Evolutionary conservation across 352 stramenopile species (phyloP), one percentile per base, ranked within the genome.

Genomic region (Aphanomyces astaci): DNA sequence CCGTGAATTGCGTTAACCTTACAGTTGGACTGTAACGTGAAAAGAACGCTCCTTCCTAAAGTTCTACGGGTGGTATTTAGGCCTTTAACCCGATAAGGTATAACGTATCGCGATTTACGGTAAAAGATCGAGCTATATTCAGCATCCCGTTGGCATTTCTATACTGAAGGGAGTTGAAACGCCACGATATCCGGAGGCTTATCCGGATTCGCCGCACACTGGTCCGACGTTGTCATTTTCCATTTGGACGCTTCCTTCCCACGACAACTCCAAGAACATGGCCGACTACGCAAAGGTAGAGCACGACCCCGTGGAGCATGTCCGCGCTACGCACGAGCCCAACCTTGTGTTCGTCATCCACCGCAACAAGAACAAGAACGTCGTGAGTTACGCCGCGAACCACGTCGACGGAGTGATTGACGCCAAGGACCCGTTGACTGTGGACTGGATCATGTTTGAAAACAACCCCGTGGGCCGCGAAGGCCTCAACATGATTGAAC

Each of bases 361-460:
- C 80, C 86, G 86, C 76, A 93, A 93, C 80, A 95, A 93, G 82
- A 95, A 95, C 79, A 89, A 89, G 75, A 95, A 95, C 59, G 85
- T 93, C 30, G 86, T 95, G 25, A 82, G 90, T 53, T 95, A 95
- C 76, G 67, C 86, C 19, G 84, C 71, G 62, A 84, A 81, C 66
- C 60, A 91, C 56, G 84, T 75, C 45, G 84, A 93, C 54, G 86
- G 86, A 46, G 74, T 77, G 56, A 72, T 95, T 55, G 68, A 88
- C 70, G 70, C 80, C 10, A 70, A 68, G 39, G 83, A 95, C 70
- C 84, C 86, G 66, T 75, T 95, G 62, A 82, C 90, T 59, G 84
- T 94, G 30, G 90, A 91, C 76, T 94, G 86, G 86, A 83, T 94
- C 80, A 94, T 94, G 86, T 94, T 92, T 73, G 86, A 94, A 75